Base-by-base conservation (phyloP, 2,329 filamentous ascomycete genomes). In the Alternaria sp. region DNA sequence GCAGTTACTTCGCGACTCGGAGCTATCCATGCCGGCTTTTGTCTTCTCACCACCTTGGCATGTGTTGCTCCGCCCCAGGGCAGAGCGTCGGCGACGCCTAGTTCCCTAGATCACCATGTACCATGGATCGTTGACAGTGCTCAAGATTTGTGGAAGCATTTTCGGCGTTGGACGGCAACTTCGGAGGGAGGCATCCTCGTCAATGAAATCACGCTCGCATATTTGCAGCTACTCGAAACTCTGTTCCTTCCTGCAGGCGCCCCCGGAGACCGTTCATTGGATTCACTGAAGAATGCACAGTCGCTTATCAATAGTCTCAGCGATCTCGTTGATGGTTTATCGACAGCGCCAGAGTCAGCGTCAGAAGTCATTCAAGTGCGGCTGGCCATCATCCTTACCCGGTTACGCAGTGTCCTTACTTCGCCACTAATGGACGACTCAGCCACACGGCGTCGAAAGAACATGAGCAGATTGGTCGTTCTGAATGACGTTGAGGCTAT, bases 41-140 rank as follows among this genome's bases (percentile, higher is more conserved):
- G 62, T 19, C 64, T 79, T 19, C 67, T 78, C 15, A 46, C 69
- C 21, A 66, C 67, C 5, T 36, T 79, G 19, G 26, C 67, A 9
- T 50, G 64, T 36, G 52, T 55, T 26, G 47, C 28, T 40, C 45
- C 57, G 5, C 32, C 47, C 3, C 49, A 50, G 21, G 25, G 36
- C 17, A 30, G 56, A 19, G 46, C 52, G 17, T 23, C 17, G 28
- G 36, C 52, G 54, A 56, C 5, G 25, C 57, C 54, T 36, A 54
- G 44, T 47, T n/a, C 57, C 6, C 56, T 64, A 19, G 67, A 73
- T 32, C 67, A 72, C 32, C 50, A 72, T 51, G 61, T 69, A 15
- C 68, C 69, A 7, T 78, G 76, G 75, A 62, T 70, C 3, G 15
- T 75, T 21, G 77, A 78, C 45, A 71, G 63, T 21, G 69, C 66